phyloP scores from a whole-genome alignment of 2,329 filamentous ascomycete genomes.

The Beauveria brongniartii region DNA sequence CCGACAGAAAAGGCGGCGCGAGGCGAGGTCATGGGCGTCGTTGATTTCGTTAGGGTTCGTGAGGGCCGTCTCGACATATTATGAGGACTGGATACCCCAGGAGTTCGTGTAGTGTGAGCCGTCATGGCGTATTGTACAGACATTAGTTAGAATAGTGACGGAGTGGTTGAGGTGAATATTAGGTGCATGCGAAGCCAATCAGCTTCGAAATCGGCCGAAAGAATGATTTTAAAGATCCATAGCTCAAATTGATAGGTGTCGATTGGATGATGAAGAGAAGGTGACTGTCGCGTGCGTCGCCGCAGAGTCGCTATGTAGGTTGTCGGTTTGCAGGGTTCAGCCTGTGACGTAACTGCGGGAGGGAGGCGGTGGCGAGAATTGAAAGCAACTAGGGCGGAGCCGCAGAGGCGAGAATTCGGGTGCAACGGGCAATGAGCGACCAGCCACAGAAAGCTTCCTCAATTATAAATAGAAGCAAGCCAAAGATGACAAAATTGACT shows the following conservation, averaged over 20 bases:
- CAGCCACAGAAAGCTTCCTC: not conserved
- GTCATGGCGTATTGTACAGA: constrained; percentile 11
- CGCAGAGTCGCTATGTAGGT: not conserved
- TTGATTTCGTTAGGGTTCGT: constrained; percentile 27
- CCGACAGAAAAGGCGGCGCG: constrained; percentile 45
- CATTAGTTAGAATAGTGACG: not conserved
- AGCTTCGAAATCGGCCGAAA: constrained; percentile 4
- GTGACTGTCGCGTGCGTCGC: not conserved
- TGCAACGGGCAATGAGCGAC: not conserved
- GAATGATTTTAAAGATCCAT: not conserved
- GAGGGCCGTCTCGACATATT: constrained; percentile 5
- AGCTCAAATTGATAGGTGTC: not conserved
- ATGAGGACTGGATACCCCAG: constrained; percentile 8
- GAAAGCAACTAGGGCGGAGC: not conserved
- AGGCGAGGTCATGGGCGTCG: constrained; percentile 46
- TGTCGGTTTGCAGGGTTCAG: constrained; percentile 8
- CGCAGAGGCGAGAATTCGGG: not conserved
- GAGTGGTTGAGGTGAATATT: not conserved
- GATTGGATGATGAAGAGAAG: not conserved
- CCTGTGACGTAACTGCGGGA: constrained; percentile 6
- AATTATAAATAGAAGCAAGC: not conserved
- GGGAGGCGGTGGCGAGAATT: constrained; percentile 9
- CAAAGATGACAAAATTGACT: not conserved
- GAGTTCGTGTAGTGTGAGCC: constrained; percentile 8
- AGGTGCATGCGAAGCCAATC: not conserved